Evolutionary conservation across 345 rosid species (phyloP), one percentile per base, ranked within the genome.

Genomic region (Microcos paniculata): DNA sequence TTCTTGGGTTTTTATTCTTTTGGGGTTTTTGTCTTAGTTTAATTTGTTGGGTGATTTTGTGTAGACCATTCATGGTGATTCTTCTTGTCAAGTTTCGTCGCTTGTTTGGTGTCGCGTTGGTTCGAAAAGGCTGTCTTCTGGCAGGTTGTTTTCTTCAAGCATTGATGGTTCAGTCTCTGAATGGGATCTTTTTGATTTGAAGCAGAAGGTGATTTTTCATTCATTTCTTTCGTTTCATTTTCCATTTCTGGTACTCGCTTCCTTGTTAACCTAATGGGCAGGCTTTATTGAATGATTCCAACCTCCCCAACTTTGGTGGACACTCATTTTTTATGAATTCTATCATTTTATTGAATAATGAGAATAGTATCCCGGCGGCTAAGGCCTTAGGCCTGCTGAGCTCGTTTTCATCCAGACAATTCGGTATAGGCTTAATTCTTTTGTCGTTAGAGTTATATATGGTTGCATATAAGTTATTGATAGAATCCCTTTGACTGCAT

Each of bases 181-280:
- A 68, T 95, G 96, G 96, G 97, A 93, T 85, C 89, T 90, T 72
- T 95, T 86, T 52, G 87, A 91, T 79, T 80, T 93, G 88, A 88
- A 84, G 85, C 97, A 95, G 84, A 91, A 91, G 97, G 99, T 92
- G 53, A 72, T 30, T 26, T 14, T 56, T 74, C 12, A 14, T 21
- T 59, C 38, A 3, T 46, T 30, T 46, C 19, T 28, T 59, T 46
- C 3, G 6, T 53, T 14, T n/a, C 15, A 5, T 15, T 35, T 21
- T 9, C 33, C 11, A 30, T 55, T 18, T 18, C 1, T 10, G 11
- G 18, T n/a, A 19, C 1, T 73, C 31, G 7, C 52, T 73, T 45
- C 46, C 30, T 61, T 59, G 5, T 40, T 35, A 38, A 64, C 30
- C 30, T 38, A 64, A 9, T 65, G 18, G 30, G 33, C 42, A 14